Base-by-base conservation (phyloP, 345 rosid genomes). In the Salix viminalis region DNA sequence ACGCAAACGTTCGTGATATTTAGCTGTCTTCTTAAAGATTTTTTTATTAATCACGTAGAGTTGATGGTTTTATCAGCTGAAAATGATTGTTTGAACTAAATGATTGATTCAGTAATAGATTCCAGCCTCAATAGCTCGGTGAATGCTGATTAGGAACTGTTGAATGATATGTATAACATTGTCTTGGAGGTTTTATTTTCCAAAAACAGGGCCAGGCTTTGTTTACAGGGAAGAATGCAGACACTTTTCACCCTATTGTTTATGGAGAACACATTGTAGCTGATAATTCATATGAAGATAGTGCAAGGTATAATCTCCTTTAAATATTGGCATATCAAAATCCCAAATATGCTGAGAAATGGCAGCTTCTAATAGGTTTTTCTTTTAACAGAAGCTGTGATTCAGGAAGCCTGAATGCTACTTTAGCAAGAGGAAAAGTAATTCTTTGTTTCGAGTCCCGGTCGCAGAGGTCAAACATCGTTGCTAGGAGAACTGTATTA, bases 391-490 rank as follows among this genome's bases (percentile, higher is more conserved):
- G 62, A 56, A 8, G 62, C 6, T 13, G 52, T 41, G 50, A 11
- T 23, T 39, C 50, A 37, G 50, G 71, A 74, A 83, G 81, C 18
- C 75, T 86, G 60, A 83, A 88, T 75, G 76, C 85, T 8, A 81
- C 86, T 71, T 75, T 83, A 81, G 87, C 86, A 32, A 84, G 70
- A 71, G 92, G 92, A 66, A 89, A 87, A 73, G 82, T 87, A 69
- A 71, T 87, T 58, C 74, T 89, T 19, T 87, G 90, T 76, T 85
- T 89, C 76, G 89, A 87, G 76, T 83, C 92, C 19, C 75, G 74
- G 65, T 79, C 84, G 32, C 89, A 83, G 80, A 87, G 90, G 48
- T 81, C 83, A 42, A 83, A 82, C 11, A 54, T 75, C 7, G 61
- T 48, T 67, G 90, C 90, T 28, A 52, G 75, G n/a, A 73, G 41